These are phyloP conservation scores for Kwoniella dendrophila DNA, from an alignment of 768 basidiomycete genomes.

Conservation along the genomic window DNA sequence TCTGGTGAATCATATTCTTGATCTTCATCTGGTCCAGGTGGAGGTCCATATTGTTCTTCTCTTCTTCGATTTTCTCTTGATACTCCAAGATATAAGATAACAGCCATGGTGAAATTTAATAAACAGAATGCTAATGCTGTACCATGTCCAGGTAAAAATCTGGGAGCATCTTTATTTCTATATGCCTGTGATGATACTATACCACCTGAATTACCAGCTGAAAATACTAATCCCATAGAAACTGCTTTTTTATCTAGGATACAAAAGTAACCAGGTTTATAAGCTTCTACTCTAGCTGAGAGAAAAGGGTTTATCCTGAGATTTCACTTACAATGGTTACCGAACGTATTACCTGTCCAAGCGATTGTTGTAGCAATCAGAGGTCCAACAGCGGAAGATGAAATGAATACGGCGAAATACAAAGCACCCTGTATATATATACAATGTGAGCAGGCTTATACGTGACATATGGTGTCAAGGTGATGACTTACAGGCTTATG, in stretches of 20 bases:
- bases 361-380: slow-evolving; percentile 55
- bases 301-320: background rate
- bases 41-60: slow-evolving; percentile 53
- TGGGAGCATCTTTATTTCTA: slow-evolving; percentile 47
- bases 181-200: slow-evolving; percentile 55
- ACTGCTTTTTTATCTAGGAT: slow-evolving; percentile 45
- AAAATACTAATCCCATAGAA: slow-evolving; percentile 53
- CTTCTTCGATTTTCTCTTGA: slow-evolving; percentile 56
- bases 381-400: slow-evolving; percentile 50
- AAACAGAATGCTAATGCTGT: slow-evolving; percentile 50
- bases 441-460: background rate
- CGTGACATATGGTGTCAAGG: background rate
- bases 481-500: slow-evolving; percentile 30
- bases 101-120: slow-evolving; percentile 42
- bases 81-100: slow-evolving; percentile 49
- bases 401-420: slow-evolving; percentile 55
- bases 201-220: slow-evolving; percentile 54
- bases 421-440: slow-evolving; percentile 33
- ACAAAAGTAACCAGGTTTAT: too few species aligned
- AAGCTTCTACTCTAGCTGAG: background rate
- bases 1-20: slow-evolving; percentile 38
- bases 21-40: slow-evolving; percentile 30
- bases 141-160: slow-evolving; percentile 51
- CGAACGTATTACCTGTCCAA: slow-evolving; percentile 54
- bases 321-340: slow-evolving; percentile 44